Evolutionary conservation across 352 stramenopile genomes (phyloP).

Genomic region (Globisporangium nunn): DNA sequence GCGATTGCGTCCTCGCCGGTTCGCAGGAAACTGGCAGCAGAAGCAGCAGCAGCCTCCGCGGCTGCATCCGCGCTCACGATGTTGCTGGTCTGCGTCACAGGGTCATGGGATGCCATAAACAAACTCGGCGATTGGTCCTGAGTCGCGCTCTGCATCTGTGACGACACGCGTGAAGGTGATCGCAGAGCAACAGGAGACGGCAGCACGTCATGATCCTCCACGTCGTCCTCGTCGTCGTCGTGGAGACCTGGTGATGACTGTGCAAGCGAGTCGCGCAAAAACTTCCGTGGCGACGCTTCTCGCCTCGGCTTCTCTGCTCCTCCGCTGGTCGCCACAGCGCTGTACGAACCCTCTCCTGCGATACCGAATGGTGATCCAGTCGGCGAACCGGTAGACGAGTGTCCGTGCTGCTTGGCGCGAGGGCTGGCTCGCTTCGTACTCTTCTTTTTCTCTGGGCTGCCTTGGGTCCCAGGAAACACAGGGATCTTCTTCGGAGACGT

Average conservation of each 20-base stretch:
- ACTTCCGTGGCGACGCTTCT: conserved; percentile 56
- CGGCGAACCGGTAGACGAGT: too few relatives aligned
- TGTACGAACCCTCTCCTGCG: not conserved
- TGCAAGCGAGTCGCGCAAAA: conserved; percentile 46
- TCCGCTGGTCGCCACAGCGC: not conserved
- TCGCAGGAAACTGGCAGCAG: conserved; percentile 47
- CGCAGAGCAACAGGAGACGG: conserved; percentile 8
- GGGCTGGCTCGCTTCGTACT: conserved; percentile 14
- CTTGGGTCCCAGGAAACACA: conserved; percentile 51
- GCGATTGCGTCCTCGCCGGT: conserved; percentile 90
- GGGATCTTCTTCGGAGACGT: conserved; percentile 75
- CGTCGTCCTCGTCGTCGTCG: conserved; percentile 11
- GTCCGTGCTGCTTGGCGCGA: conserved; percentile 12
- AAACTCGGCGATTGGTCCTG: conserved; percentile 30
- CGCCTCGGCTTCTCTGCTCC: conserved; percentile 25
- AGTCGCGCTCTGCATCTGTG: conserved; percentile 2
- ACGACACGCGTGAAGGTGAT: not conserved
- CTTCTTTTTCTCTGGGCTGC: conserved; percentile 44
- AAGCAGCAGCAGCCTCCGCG: conserved; percentile 44
- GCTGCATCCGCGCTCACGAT: conserved; percentile 30
- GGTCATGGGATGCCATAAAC: conserved; percentile 43
- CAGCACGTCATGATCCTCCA: not conserved
- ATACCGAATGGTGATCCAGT: not conserved
- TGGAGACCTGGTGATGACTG: conserved; percentile 4
- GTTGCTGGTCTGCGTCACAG: conserved; percentile 28